Base-by-base conservation (phyloP, 116 monocot species). In the Iris pallida region DNA sequence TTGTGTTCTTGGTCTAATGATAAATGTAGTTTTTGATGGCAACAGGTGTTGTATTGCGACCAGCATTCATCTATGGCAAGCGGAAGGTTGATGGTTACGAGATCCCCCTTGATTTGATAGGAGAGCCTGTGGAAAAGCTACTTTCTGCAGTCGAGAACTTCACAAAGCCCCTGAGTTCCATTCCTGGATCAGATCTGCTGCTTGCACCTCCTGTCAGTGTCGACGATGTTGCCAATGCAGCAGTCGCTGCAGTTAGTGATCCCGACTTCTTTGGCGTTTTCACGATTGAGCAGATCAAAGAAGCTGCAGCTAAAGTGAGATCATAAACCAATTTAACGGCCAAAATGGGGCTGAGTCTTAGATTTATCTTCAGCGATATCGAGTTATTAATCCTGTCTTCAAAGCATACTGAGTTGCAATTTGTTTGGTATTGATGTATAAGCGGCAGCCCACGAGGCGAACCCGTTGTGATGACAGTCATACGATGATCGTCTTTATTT, bases 1-100 rank as follows among this genome's bases (percentile, higher is more conserved):
- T 30, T 30, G 30, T 30, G 3, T 30, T 30, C 30, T 30, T 30
- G 30, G 30, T 30, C 30, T 30, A 30, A 30, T 3, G 3, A 30
- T 30, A 30, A 30, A 30, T 0, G 30, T 30, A 3, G 30, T 30
- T n/a, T n/a, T n/a, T n/a, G n/a, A n/a, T n/a, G n/a, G 4, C 13
- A 66, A 66, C 73, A 97, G 92, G 92, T 69, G 90, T 92, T 40
- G 90, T 92, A 6, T 62, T 98, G 14, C 79, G 93, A 74, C 98
- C 98, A 8, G 90, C 78, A 9, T 88, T 98, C 73, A 93, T 98
- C 51, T 97, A 92, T 68, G 93, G 93, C n/a, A 98, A 92, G 76
- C 55, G 93, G 54, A 90, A 80, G 66, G 83, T 93, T 7, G 80
- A 90, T 70, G 90, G 93, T 6, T 90, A 76, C 66, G 90, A 92